These are phyloP conservation scores for Haplographium delicatum DNA, from an alignment of 495 filamentous ascomycete genomes.

Conservation along the genomic window DNA sequence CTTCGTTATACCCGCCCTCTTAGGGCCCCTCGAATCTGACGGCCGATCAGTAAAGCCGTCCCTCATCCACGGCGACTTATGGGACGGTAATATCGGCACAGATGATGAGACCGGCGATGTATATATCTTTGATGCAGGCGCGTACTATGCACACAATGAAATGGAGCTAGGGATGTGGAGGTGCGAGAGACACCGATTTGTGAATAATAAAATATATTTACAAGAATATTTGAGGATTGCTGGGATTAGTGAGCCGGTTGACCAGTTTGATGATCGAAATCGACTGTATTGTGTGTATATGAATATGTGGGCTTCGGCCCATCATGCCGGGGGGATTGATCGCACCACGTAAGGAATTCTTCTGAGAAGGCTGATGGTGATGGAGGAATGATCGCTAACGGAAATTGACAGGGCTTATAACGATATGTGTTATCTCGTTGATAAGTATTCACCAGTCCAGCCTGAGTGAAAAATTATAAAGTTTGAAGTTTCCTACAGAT, in stretches of 20 bases:
- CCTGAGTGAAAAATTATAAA: too few relatives aligned
- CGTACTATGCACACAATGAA: conserved; percentile 47
- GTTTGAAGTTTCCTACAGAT: too few relatives aligned
- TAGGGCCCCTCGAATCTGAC: conserved; percentile 25
- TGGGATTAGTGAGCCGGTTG: conserved; percentile 20
- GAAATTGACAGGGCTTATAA: conserved; percentile 31
- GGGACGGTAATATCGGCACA: conserved; percentile 34
- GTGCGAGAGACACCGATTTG: not conserved
- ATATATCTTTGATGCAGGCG: conserved; percentile 43
- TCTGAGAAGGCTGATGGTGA: conserved; percentile 13
- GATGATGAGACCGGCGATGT: conserved; percentile 29
- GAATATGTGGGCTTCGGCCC: conserved; percentile 30
- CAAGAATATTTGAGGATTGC: conserved; percentile 23
- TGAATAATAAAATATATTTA: conserved; percentile 9
- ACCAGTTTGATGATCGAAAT: conserved; percentile 32
- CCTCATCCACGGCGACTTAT: conserved; percentile 34
- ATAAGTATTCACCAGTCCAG: conserved; percentile 36
- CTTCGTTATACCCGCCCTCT: conserved; percentile 28
- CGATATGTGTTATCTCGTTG: conserved; percentile 34
- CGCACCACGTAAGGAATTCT: too few relatives aligned
- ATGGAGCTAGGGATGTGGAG: conserved; percentile 37
- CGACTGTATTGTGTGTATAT: conserved; percentile 31
- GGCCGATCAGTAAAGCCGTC: conserved; percentile 30
- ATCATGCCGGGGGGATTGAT: too few relatives aligned
- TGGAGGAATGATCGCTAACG: not conserved